These are phyloP conservation scores for Candida khao-thaluensis DNA, from an alignment of 805 yeast genomes.

Conservation along the genomic window DNA sequence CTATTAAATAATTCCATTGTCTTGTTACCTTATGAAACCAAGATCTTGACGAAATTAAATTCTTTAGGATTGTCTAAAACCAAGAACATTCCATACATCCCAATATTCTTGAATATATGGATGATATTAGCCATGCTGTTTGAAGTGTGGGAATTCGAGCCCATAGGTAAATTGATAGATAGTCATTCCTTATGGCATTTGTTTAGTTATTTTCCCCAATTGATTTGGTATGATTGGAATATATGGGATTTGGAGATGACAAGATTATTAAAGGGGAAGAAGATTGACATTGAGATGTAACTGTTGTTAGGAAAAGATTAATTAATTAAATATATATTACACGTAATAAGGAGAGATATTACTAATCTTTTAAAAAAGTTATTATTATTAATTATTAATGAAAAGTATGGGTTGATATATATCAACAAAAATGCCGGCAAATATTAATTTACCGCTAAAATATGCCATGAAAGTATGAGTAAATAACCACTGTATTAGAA, in stretches of 20 bases:
- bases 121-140: constrained; percentile 30
- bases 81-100: constrained; percentile 32
- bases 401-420: too few species aligned
- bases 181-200: constrained; percentile 96
- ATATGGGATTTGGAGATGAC: constrained; percentile 44
- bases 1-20: constrained; percentile 36
- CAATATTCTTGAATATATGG: constrained; percentile 34
- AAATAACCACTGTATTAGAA: too few species aligned
- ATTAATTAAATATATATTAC: background rate
- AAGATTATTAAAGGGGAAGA: constrained; percentile 11
- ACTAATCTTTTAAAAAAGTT: background rate
- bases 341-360: background rate
- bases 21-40: constrained; percentile 39
- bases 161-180: constrained; percentile 45
- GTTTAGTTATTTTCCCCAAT: constrained; percentile 79
- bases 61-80: constrained; percentile 25
- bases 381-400: too few species aligned
- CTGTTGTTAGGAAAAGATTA: too few species aligned
- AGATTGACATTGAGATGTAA: background rate
- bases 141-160: constrained; percentile 38
- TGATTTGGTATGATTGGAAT: constrained; percentile 66
- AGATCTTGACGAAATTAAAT: constrained; percentile 31
- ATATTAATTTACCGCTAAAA: too few species aligned
- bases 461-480: too few species aligned
- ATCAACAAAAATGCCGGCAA: too few species aligned